Evolutionary conservation across 495 filamentous ascomycete species (phyloP), one percentile per base, ranked within the genome.

Genomic region (Aspergillus indologenus): DNA sequence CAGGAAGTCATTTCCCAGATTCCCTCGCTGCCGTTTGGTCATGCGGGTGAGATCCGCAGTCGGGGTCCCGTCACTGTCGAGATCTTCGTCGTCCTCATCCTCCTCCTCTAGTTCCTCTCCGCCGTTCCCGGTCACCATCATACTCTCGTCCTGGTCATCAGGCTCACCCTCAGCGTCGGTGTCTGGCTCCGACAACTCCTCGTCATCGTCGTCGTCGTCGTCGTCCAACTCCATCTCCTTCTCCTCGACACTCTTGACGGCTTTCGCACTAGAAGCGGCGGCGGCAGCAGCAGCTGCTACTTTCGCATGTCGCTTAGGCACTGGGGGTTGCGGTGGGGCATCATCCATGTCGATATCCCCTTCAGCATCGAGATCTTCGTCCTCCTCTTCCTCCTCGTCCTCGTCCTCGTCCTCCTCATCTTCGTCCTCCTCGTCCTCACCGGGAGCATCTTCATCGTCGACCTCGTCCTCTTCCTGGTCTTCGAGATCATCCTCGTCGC

Each of bases 11-110:
- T 83, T 82, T 49, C 85, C 85, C 44, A 88, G 77, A 12, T 79
- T 83, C 29, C 91, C 90, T 60, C 85, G 81, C 71, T 98, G 94
- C 49, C 94, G 81, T 66, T 92, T 91, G 18, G 94, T 98, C 75
- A 96, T 83, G 65, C 90, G 90, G 68, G 85, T 89, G 40, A 90
- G 73, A 69, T 97, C 83, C 24, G 75, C 76, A n/a, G 61, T 78
- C 5, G 78, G 74, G 0, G 77, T 78, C 22, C 78, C 82, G 31
- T 82, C 89, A 58, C 81, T 85, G 58, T 87, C 86, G 55, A 82
- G 69, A 18, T 90, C 88, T 22, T 84, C 82, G 23, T 88, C 86
- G 6, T 78, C 68, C 52, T 79, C 75, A 34, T 83, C 85, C 12
- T 83, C 84, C 7, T 85, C 83, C 20, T 82, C 86, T 75, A 81